phyloP scores from a whole-genome alignment of 768 basidiomycete species.

The Rhizopogon salebrosus region DNA sequence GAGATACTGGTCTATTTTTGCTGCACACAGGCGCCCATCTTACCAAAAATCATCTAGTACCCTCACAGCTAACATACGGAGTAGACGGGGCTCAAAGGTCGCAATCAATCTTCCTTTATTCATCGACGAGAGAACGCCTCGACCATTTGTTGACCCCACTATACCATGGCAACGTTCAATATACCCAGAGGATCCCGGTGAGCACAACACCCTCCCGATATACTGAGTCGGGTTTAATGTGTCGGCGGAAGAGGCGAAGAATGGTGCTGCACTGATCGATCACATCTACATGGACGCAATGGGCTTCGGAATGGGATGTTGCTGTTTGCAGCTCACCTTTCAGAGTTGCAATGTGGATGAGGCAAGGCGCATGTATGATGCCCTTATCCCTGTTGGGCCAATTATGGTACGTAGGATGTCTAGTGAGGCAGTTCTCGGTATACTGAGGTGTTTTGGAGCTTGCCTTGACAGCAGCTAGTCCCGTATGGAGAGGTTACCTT shows the following conservation, averaged over 20 bases:
- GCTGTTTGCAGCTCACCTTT: constrained; percentile 95
- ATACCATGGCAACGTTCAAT: constrained; percentile 82
- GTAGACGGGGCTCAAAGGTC: constrained; percentile 87
- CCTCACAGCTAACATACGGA: constrained; percentile 93
- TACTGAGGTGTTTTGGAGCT: constrained; percentile 49
- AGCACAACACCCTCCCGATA: constrained; percentile 15
- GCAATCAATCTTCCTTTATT: constrained; percentile 93
- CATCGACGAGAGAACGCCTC: constrained; percentile 81
- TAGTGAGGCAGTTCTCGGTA: neutral
- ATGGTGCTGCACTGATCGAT: constrained; percentile 81
- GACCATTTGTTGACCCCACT: constrained; percentile 89
- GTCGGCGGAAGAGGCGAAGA: constrained; percentile 64
- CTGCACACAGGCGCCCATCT: constrained; percentile 7
- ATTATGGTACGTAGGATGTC: constrained; percentile 64
- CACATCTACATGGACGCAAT: constrained; percentile 99
- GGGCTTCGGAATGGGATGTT: constrained; percentile 99
- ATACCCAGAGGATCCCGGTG: constrained; percentile 83
- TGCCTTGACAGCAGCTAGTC: constrained; percentile 91
- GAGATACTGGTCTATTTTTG: constrained; percentile 31
- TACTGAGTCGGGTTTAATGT: constrained; percentile 1
- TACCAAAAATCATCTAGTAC: constrained; percentile 50
- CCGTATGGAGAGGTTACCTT: constrained; percentile 90
- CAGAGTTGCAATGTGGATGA: constrained; percentile 94
- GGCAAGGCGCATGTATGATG: constrained; percentile 91
- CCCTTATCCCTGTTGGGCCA: constrained; percentile 91